A percentile compares a stretch with the other conserved stretches of the same genome.
phyloP scores from a whole-genome alignment of 805 yeast genomes.

The Suhomyces vadensis region DNA sequence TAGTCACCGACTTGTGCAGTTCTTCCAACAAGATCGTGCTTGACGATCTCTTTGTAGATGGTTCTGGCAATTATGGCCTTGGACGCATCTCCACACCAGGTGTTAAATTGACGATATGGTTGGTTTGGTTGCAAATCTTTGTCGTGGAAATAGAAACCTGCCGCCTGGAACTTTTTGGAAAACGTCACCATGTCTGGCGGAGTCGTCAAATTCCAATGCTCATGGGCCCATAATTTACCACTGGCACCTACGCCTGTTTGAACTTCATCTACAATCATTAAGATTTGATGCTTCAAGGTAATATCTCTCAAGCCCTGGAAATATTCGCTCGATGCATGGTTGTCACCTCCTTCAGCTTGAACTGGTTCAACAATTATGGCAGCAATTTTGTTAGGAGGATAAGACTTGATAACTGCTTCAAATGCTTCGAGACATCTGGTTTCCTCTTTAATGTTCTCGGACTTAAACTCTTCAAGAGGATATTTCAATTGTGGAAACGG shows the following conservation, averaged over 20 bases:
- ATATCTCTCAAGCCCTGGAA: slow-evolving; percentile 64
- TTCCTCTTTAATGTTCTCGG: slow-evolving; percentile 50
- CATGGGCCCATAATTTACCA: slow-evolving; percentile 74
- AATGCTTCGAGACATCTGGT: slow-evolving; percentile 46
- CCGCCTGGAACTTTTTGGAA: slow-evolving; percentile 72
- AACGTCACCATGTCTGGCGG: slow-evolving; percentile 72
- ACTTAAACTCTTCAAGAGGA: slow-evolving; percentile 36
- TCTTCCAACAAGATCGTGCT: slow-evolving; percentile 49
- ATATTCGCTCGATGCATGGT: slow-evolving; percentile 62
- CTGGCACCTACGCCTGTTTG: slow-evolving; percentile 77
- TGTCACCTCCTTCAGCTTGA: slow-evolving; percentile 77
- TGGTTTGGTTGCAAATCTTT: slow-evolving; percentile 57
- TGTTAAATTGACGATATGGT: slow-evolving; percentile 71
- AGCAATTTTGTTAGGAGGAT: slow-evolving; percentile 47
- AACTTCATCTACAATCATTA: slow-evolving; percentile 70
- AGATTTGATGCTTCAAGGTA: slow-evolving; percentile 55
- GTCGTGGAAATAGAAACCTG: slow-evolving; percentile 68
- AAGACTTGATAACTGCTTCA: slow-evolving; percentile 37
- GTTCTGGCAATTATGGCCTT: slow-evolving; percentile 64
- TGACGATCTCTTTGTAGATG: slow-evolving; percentile 54
- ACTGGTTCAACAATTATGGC: slow-evolving; percentile 60
- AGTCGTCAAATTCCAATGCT: slow-evolving; percentile 60
- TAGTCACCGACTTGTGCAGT: slow-evolving; percentile 57
- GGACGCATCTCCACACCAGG: slow-evolving; percentile 79
- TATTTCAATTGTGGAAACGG: slow-evolving; percentile 45